Base-by-base conservation (phyloP, 257 asterid genomes). In the Nicotiana attenuata region DNA sequence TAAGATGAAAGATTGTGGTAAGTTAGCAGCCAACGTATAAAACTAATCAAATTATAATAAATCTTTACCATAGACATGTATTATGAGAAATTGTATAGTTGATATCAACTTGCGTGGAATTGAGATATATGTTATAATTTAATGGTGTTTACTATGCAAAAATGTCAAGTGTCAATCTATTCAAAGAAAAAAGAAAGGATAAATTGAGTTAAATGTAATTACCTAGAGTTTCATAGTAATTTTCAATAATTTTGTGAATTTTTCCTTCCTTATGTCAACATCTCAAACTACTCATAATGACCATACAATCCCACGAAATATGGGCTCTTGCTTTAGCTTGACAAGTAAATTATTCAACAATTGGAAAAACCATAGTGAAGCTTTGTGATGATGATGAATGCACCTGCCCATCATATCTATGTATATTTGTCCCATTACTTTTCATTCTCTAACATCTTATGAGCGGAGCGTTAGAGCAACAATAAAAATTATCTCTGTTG, bases 321-420 rank as follows among this genome's bases (percentile, higher is more conserved):
- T 73, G 79, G 61, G 41, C 11, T 75, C 68, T 73, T 80, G 71
- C 68, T 80, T 80, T 63, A 52, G 73, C 81, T 78, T 3, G 75
- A 14, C 64, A 60, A 56, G 64, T 45, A 3, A 47, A 35, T 68
- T 24, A 81, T 68, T 57, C 67, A 60, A 45, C 65, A 82, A 61
- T 61, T 57, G 82, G 73, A 60, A 78, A 45, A 78, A 33, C 20
- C 67, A 78, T 41, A 55, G 73, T 57, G 69, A 78, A 78, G 55
- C 60, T 64, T 78, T 78, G 38, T 45, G 10, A 7, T 77, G 83
- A 87, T 67, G 65, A 80, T 84, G 57, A 78, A 82, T 68, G 82
- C 86, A 82, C 84, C 86, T 56, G 71, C 86, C 85, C 31, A 65
- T 80, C 65, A 47, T 80, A 14, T 45, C 55, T 75, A 50, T 81